Percentiles rank a stretch among this genome's conserved stretches.
Conservation (phyloP, 2,329 filamentous ascomycete species). For the Onygenales sp. region DNA sequence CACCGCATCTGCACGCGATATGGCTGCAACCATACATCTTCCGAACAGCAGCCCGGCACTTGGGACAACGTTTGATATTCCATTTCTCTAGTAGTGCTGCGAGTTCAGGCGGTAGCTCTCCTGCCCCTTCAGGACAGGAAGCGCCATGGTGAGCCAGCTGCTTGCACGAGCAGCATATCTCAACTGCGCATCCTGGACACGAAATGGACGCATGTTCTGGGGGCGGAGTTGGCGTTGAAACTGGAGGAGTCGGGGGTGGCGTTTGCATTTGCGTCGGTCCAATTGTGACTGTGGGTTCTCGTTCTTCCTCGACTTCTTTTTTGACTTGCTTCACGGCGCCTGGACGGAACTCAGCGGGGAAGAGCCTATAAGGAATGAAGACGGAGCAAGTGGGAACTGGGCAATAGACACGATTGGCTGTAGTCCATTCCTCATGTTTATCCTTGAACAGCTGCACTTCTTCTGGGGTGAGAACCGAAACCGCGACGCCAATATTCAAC, state of each 20-base stretch:
- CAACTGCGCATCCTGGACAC: constrained; percentile 36
- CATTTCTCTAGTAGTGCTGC: constrained; percentile 30
- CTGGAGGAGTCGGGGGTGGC: constrained; percentile 13
- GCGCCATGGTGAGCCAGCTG: constrained; percentile 27
- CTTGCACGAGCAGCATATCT: constrained; percentile 37
- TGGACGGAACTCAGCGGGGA: constrained; percentile 7
- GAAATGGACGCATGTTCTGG: constrained; percentile 15
- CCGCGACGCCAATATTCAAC: constrained; percentile 34
- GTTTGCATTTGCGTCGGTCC: constrained; percentile 5
- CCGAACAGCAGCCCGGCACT: constrained; percentile 38
- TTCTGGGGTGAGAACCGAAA: constrained; percentile 23
- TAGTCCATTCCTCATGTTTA: constrained; percentile 41
- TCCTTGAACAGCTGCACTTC: constrained; percentile 30
- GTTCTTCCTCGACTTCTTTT: background rate
- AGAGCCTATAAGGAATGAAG: constrained; percentile 34
- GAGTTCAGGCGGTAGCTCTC: constrained; percentile 26
- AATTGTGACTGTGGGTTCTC: background rate
- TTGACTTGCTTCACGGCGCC: background rate
- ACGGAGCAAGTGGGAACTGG: constrained; percentile 39
- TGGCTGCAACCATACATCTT: constrained; percentile 42
- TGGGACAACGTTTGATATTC: constrained; percentile 42
- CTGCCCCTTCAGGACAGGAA: constrained; percentile 25
- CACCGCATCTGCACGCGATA: constrained; percentile 41
- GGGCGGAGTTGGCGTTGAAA: background rate
- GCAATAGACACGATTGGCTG: constrained; percentile 39